phyloP scores from a whole-genome alignment of 140 eudicot species.

The Flaveria floridana region DNA sequence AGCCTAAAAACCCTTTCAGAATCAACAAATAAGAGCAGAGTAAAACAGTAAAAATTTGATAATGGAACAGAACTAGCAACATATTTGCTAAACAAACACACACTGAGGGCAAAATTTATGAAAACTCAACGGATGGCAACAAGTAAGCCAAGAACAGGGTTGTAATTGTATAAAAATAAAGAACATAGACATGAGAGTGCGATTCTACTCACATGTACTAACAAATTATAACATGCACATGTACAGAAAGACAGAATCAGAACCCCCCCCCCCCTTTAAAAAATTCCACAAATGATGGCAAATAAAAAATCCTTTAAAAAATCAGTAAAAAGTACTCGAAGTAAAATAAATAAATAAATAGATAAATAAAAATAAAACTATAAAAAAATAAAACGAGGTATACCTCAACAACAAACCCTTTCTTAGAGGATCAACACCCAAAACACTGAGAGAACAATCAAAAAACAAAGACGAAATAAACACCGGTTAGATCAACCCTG shows the following conservation, averaged over 20 bases:
- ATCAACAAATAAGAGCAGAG: background rate
- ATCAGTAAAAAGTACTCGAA: background rate
- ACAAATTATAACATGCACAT: background rate
- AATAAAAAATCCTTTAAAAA: background rate
- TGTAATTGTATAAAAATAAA: too few species aligned
- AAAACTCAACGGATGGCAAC: background rate
- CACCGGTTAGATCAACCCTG: too few species aligned
- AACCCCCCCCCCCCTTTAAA: background rate
- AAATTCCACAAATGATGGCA: constrained; percentile 15
- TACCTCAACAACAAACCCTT: too few species aligned
- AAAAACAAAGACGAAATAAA: too few species aligned
- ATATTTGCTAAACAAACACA: background rate
- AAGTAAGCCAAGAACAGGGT: background rate
- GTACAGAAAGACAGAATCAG: background rate
- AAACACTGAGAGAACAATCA: too few species aligned
- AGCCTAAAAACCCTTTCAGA: constrained; percentile 3
- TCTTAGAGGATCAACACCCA: too few species aligned
- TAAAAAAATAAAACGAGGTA: too few species aligned
- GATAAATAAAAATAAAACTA: too few species aligned
- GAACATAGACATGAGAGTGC: background rate
- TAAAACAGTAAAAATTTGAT: background rate
- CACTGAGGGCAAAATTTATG: background rate
- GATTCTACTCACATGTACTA: background rate
- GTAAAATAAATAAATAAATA: too few species aligned
- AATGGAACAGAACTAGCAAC: background rate